Conservation (phyloP, 2,329 filamentous ascomycete species). For the Trichoderma sp. region DNA sequence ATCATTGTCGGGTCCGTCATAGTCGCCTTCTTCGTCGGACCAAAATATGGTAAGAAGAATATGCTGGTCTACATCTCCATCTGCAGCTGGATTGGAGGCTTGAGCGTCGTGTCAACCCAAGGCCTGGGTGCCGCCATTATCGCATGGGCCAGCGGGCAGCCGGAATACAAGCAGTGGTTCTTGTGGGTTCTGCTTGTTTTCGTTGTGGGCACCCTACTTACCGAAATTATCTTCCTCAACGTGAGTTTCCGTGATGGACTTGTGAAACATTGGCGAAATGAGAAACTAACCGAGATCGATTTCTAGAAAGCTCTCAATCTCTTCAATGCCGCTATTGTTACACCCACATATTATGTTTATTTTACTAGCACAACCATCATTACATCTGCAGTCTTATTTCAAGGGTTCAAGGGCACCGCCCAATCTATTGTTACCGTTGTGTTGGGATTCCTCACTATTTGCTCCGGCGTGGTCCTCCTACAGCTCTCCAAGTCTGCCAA, state of each 20-base stretch:
- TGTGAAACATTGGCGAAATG: neutral
- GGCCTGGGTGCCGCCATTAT: constrained; percentile 90
- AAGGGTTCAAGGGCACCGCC: constrained; percentile 86
- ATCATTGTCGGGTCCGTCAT: constrained; percentile 74
- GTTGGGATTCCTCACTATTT: constrained; percentile 92
- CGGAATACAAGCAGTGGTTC: constrained; percentile 98
- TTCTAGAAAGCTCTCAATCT: constrained; percentile 93
- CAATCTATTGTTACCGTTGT: constrained; percentile 85
- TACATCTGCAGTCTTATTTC: constrained; percentile 89
- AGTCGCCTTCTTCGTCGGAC: constrained; percentile 78
- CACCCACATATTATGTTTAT: constrained; percentile 97
- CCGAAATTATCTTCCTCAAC: constrained; percentile 94
- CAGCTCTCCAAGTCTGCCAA: constrained; percentile 99
- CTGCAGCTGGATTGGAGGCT: constrained; percentile 89
- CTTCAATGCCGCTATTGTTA: constrained; percentile 95
- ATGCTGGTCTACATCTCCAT: constrained; percentile 98
- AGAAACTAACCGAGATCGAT: neutral
- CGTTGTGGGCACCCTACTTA: constrained; percentile 83
- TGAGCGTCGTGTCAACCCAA: constrained; percentile 94
- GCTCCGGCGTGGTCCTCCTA: constrained; percentile 85
- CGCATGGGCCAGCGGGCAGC: constrained; percentile 77
- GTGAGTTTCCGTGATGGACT: constrained; percentile 58
- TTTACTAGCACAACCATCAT: constrained; percentile 96
- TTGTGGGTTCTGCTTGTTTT: constrained; percentile 90
- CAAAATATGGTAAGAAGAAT: constrained; percentile 90